A percentile compares a stretch with the other conserved stretches of the same genome.
phyloP scores from a whole-genome alignment of 2,329 filamentous ascomycete species.

The Colletotrichum lini region DNA sequence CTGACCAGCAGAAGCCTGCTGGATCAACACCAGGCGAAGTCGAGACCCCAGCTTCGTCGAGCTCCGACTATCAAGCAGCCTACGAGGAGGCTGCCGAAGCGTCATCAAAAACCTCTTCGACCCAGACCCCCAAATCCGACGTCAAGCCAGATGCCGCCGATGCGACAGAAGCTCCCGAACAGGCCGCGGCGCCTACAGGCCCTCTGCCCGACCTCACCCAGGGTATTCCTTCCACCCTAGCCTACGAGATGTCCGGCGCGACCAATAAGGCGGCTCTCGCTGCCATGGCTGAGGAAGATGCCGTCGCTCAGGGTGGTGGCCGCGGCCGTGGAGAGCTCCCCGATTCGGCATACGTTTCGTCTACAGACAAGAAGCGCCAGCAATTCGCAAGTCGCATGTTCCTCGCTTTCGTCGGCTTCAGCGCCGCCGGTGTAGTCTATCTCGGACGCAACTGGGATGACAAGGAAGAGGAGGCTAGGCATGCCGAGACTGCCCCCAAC shows the following conservation, averaged over 20 bases:
- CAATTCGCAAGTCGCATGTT: slow-evolving; percentile 84
- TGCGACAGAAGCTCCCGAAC: slow-evolving; percentile 35
- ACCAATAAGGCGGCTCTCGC: slow-evolving; percentile 46
- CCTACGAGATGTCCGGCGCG: slow-evolving; percentile 74
- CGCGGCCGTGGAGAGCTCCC: slow-evolving; percentile 76
- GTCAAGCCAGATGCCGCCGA: slow-evolving; percentile 33
- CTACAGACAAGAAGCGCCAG: slow-evolving; percentile 85
- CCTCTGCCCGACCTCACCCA: slow-evolving; percentile 93
- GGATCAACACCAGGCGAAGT: slow-evolving; percentile 15
- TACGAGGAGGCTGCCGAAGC: slow-evolving; percentile 29
- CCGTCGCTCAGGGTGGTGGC: slow-evolving; percentile 62
- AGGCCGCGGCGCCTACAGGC: slow-evolving; percentile 53
- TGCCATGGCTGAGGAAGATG: slow-evolving; percentile 46
- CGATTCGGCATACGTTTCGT: slow-evolving; percentile 89
- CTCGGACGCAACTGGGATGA: slow-evolving; percentile 92
- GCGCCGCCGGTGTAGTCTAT: slow-evolving; percentile 75
- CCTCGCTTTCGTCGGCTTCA: slow-evolving; percentile 68
- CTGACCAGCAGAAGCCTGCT: slow-evolving; percentile 28
- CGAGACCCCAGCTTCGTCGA: slow-evolving; percentile 16
- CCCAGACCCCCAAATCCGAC: slow-evolving; percentile 25
- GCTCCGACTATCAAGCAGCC: slow-evolving; percentile 16
- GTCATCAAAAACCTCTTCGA: slow-evolving; percentile 26
- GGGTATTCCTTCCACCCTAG: slow-evolving; percentile 92
- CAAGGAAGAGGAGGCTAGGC: slow-evolving; percentile 77
- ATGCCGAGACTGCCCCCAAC: slow-evolving; percentile 78